These are phyloP conservation scores for Euphrasia arctica DNA, from an alignment of 305 asterid genomes.

Conservation along the genomic window DNA sequence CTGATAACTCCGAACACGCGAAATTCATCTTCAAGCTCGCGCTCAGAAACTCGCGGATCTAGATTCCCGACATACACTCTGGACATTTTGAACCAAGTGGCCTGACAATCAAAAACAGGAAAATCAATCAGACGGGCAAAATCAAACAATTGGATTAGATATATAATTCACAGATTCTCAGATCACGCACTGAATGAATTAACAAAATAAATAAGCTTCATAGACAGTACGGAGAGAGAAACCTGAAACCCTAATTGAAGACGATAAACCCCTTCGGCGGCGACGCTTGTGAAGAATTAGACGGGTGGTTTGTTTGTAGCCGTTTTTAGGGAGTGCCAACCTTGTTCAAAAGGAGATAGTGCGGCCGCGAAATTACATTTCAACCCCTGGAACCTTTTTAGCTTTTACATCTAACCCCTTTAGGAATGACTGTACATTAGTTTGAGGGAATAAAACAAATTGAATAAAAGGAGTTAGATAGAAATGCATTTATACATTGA, in stretches of 20 bases:
- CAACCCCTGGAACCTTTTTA: background rate
- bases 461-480: no score
- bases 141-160: background rate
- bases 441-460: no score
- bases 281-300: slow-evolving; percentile 18
- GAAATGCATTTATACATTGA: no score
- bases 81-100: slow-evolving; percentile 55
- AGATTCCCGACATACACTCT: slow-evolving; percentile 83
- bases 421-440: no score
- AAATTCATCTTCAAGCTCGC: slow-evolving; percentile 90
- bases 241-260: slow-evolving; percentile 32
- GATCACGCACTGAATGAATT: background rate
- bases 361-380: background rate
- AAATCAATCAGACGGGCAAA: background rate
- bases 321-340: background rate
- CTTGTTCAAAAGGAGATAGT: background rate
- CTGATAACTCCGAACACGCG: slow-evolving; percentile 79
- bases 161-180: slow-evolving; percentile 8
- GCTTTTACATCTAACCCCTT: no score
- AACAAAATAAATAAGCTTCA: background rate
- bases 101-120: slow-evolving; percentile 11
- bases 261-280: slow-evolving; percentile 27
- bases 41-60: slow-evolving; percentile 84
- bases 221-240: slow-evolving; percentile 16
- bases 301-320: background rate